Conservation (phyloP, 176 grass and related monocot species). For the Oryza brachyantha region DNA sequence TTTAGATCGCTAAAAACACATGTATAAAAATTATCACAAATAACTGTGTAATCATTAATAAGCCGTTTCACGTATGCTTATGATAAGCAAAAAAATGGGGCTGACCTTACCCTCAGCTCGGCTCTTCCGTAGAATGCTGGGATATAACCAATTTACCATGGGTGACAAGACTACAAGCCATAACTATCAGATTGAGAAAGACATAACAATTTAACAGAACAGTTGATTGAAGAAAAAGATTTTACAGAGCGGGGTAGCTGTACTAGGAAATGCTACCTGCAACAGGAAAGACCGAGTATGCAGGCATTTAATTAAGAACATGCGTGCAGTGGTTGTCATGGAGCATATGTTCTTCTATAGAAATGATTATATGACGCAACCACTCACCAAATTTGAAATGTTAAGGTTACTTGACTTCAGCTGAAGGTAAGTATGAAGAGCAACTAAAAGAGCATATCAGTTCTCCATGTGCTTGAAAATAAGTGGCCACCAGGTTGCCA, state of each 20-base stretch:
- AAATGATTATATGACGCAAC: background rate
- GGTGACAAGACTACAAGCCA: background rate
- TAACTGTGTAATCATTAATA: too few relatives aligned
- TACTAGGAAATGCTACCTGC: background rate
- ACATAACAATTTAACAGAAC: background rate
- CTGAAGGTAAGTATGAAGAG: background rate
- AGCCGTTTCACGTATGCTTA: too few relatives aligned
- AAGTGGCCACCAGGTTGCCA: background rate
- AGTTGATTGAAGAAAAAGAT: background rate
- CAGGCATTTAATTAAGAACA: background rate
- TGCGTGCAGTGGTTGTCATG: background rate
- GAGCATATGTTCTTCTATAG: background rate
- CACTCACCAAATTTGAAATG: background rate
- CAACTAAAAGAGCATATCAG: background rate
- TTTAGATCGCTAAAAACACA: too few relatives aligned
- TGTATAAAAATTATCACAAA: too few relatives aligned
- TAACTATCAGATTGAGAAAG: background rate
- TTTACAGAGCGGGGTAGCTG: background rate
- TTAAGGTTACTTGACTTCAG: background rate
- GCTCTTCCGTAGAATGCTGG: background rate
- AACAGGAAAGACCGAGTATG: background rate
- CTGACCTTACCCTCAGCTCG: too few relatives aligned
- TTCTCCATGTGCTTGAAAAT: slow-evolving; percentile 10
- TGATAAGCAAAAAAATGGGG: too few relatives aligned
- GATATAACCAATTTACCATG: background rate